Evolutionary conservation across 768 basidiomycete genomes (phyloP).

Genomic region (Trametes cinnabarina): DNA sequence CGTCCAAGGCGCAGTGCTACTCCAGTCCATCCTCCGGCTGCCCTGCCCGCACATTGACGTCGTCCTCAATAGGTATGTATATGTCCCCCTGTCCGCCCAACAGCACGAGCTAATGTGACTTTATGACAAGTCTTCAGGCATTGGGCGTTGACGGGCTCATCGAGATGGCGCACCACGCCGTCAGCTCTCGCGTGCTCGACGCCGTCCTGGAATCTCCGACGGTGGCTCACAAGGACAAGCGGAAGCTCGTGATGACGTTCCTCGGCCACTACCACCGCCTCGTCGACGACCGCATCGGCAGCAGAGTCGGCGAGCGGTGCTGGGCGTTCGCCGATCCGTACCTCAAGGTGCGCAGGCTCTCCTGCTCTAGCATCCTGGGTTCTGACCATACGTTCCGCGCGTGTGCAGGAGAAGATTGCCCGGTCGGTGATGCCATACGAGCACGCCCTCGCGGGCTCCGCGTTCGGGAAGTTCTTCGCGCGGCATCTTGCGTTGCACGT

Average conservation of each 20-base stretch:
- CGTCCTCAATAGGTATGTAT: slow-evolving; percentile 64
- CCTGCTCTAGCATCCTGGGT: neutral
- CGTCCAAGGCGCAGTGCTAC: slow-evolving; percentile 79
- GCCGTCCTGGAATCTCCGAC: slow-evolving; percentile 66
- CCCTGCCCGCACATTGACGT: slow-evolving; percentile 62
- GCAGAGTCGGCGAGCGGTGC: slow-evolving; percentile 85
- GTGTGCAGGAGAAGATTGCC: slow-evolving; percentile 85
- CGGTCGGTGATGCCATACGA: slow-evolving; percentile 73
- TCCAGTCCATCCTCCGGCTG: slow-evolving; percentile 80
- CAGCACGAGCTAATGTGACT: neutral
- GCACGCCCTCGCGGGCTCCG: slow-evolving; percentile 67
- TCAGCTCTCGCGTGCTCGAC: slow-evolving; percentile 78
- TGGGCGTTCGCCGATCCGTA: slow-evolving; percentile 93
- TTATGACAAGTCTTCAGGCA: slow-evolving; percentile 11
- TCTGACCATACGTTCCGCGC: neutral
- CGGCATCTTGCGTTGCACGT: slow-evolving; percentile 76
- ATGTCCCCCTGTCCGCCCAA: no score
- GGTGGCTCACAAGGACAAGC: slow-evolving; percentile 61
- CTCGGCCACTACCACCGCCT: slow-evolving; percentile 78
- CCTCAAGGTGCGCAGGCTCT: slow-evolving; percentile 64
- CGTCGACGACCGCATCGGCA: slow-evolving; percentile 88
- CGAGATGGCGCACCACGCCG: slow-evolving; percentile 59
- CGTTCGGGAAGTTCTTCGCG: slow-evolving; percentile 86
- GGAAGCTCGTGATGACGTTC: slow-evolving; percentile 69
- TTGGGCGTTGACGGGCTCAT: slow-evolving; percentile 60